These are phyloP conservation scores for Exophiala sideris DNA, from an alignment of 2,329 filamentous ascomycete genomes.

Conservation along the genomic window DNA sequence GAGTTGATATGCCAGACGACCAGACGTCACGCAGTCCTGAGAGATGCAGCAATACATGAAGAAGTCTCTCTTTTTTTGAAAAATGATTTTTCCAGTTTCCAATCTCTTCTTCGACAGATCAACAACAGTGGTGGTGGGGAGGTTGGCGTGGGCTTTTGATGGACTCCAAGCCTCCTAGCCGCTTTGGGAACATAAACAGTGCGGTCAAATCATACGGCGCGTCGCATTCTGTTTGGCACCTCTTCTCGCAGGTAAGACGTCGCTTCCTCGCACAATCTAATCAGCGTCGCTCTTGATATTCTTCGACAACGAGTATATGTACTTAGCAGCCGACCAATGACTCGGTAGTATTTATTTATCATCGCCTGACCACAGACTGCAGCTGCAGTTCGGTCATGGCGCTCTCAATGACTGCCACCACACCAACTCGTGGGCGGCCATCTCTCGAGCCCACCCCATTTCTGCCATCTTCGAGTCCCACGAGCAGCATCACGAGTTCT, in stretches of 20 bases:
- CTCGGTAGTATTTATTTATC: too few relatives aligned
- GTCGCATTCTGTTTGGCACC: not conserved
- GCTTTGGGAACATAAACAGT: constrained; percentile 8
- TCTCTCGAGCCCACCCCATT: not conserved
- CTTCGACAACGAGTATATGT: not conserved
- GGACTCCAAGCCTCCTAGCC: not conserved
- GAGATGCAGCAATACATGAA: constrained; percentile 16
- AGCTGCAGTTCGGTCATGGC: not conserved
- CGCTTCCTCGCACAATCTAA: not conserved
- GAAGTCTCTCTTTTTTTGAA: not conserved
- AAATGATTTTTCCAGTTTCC: not conserved
- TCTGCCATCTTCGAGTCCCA: constrained; percentile 1
- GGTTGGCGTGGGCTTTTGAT: not conserved
- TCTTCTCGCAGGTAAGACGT: not conserved
- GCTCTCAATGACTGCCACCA: not conserved
- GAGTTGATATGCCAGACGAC: constrained; percentile 13
- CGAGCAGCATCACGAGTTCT: not conserved
- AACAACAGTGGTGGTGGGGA: not conserved
- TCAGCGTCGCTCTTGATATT: not conserved
- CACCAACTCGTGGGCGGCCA: not conserved
- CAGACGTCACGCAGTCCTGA: constrained; percentile 1
- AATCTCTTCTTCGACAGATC: not conserved
- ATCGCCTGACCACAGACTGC: not conserved
- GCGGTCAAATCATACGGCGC: not conserved
- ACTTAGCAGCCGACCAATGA: too few relatives aligned